A percentile compares a stretch with the other conserved stretches of the same genome.
Evolutionary conservation across 2,329 filamentous ascomycete species (phyloP).

Genomic region (Monilinia fructigena): DNA sequence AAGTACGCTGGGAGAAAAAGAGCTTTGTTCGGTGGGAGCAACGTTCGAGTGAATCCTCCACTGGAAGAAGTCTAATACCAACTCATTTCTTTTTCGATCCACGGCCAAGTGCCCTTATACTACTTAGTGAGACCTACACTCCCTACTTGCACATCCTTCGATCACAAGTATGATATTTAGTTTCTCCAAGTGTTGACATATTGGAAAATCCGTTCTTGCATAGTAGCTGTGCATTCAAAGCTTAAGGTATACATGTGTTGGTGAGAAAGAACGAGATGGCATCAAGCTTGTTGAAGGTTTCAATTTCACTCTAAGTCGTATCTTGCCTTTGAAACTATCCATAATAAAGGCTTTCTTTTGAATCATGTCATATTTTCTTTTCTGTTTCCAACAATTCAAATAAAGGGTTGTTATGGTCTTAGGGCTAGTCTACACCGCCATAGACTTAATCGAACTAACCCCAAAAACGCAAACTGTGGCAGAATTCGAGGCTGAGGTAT

Average conservation of each 20-base stretch:
- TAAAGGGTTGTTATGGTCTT: too few species aligned
- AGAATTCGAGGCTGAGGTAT: constrained; percentile 13
- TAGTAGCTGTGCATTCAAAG: neutral
- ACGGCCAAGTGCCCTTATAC: neutral
- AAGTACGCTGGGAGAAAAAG: neutral
- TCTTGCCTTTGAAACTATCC: neutral
- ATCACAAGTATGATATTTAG: neutral
- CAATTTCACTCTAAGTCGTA: neutral
- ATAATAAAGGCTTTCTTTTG: neutral
- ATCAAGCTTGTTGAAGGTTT: neutral
- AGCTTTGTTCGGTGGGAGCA: neutral
- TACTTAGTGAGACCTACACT: neutral
- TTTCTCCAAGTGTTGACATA: too few species aligned
- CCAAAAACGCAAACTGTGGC: neutral
- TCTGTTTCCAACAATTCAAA: too few species aligned
- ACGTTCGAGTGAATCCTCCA: neutral
- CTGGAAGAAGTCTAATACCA: neutral
- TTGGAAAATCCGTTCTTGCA: too few species aligned
- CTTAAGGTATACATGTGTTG: too few species aligned
- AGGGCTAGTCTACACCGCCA: neutral
- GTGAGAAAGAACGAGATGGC: neutral
- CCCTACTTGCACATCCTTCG: neutral
- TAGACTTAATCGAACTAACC: neutral
- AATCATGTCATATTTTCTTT: too few species aligned
- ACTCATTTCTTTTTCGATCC: neutral